phyloP scores from a whole-genome alignment of 331 rosid species.

The Rhamnella rubrinervis region DNA sequence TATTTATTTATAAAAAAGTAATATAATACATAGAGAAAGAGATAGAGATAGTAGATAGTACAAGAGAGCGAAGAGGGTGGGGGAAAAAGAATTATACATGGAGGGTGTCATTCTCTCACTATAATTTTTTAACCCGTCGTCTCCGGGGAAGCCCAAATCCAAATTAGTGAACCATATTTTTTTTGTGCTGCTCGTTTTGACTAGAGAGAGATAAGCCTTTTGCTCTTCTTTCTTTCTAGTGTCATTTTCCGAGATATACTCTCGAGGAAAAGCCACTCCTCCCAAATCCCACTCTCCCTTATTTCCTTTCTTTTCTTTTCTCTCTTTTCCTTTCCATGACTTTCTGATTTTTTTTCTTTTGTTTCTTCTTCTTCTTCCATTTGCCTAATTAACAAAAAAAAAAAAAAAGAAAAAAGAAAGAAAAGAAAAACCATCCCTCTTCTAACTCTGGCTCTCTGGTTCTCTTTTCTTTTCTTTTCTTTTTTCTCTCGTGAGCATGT shows the following conservation, averaged over 20 bases:
- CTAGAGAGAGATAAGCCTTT: slow-evolving; percentile 19
- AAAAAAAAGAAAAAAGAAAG: background rate
- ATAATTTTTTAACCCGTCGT: slow-evolving; percentile 55
- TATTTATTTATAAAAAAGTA: background rate
- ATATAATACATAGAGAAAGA: slow-evolving; percentile 1
- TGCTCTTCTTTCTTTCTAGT: slow-evolving; percentile 43
- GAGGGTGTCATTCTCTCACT: slow-evolving; percentile 52
- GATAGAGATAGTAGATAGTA: slow-evolving; percentile 18
- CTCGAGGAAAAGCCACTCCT: slow-evolving; percentile 43
- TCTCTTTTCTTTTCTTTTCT: slow-evolving; percentile 3
- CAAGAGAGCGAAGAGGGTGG: slow-evolving; percentile 45
- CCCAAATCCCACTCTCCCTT: slow-evolving; percentile 10
- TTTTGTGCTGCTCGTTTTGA: slow-evolving; percentile 15
- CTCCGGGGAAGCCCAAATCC: slow-evolving; percentile 57
- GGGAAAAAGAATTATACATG: slow-evolving; percentile 62
- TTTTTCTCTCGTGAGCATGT: slow-evolving; percentile 32
- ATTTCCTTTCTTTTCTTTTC: slow-evolving; percentile 17
- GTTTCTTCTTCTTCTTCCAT: slow-evolving; percentile 14
- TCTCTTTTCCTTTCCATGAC: background rate
- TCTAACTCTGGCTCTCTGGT: slow-evolving; percentile 6
- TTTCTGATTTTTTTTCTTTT: background rate
- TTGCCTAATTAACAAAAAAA: background rate
- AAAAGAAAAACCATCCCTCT: slow-evolving; percentile 10
- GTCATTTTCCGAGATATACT: slow-evolving; percentile 92
- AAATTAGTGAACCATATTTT: slow-evolving; percentile 26